These are phyloP conservation scores for Prunus mume DNA, from an alignment of 306 rosid species.

Conservation along the genomic window DNA sequence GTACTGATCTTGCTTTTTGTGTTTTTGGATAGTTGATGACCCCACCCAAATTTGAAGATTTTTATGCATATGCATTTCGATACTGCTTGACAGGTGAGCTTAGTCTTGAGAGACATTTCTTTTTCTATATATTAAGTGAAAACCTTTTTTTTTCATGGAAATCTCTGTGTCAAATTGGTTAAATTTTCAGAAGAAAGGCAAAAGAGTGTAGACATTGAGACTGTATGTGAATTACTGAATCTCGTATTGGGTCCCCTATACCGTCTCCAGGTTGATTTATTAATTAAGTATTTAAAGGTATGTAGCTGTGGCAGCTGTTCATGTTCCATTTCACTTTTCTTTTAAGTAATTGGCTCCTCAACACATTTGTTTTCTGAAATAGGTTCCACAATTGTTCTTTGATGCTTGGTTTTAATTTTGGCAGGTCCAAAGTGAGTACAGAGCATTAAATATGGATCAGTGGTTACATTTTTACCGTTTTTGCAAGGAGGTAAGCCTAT, in stretches of 20 bases:
- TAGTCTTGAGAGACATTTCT: background rate
- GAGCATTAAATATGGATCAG: conserved; percentile 57
- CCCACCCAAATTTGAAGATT: conserved; percentile 49
- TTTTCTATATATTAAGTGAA: background rate
- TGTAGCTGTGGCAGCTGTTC: conserved; percentile 1
- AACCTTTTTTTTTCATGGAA: background rate
- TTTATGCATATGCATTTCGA: conserved; percentile 53
- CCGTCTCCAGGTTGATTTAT: conserved; percentile 41
- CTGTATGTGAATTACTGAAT: conserved; percentile 50
- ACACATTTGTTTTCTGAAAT: background rate
- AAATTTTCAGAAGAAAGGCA: conserved; percentile 58
- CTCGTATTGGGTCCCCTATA: conserved; percentile 49
- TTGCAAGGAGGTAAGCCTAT: conserved; percentile 49
- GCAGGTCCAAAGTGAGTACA: conserved; percentile 61
- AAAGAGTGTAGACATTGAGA: conserved; percentile 62
- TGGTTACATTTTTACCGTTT: conserved; percentile 58
- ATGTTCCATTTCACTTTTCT: background rate
- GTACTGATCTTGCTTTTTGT: conserved; percentile 20
- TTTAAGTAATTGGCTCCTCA: background rate
- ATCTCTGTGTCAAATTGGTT: conserved; percentile 5
- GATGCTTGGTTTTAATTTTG: conserved; percentile 3
- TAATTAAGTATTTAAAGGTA: conserved; percentile 61
- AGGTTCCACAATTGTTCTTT: background rate
- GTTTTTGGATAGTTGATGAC: conserved; percentile 37
- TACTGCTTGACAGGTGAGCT: conserved; percentile 61